Base-by-base conservation (phyloP, 75 land plant genomes). In the Azolla pinnata region DNA sequence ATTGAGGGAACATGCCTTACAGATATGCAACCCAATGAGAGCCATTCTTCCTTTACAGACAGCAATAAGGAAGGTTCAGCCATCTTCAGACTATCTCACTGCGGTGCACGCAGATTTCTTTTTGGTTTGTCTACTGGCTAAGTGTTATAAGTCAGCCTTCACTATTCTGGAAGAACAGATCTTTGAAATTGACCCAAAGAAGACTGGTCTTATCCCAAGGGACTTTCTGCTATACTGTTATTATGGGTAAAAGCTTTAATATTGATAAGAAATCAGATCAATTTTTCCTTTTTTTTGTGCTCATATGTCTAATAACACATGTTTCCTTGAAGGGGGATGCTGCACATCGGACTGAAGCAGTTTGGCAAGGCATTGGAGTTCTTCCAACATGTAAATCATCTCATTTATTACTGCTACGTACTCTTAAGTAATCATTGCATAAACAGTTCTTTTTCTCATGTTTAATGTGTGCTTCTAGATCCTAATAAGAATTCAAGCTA, bases 221-320 rank as follows among this genome's bases (percentile, higher is more conserved):
- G 96, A 89, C 49, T 74, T 85, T 46, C 79, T 88, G 34, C 81
- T 93, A 16, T 88, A 85, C 56, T 88, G 85, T 61, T 93, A 93
- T 59, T 93, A 93, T 65, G 98, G 98, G 98, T 87, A 33, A 63
- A 82, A 2, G 14, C 21, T 46, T 17, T 14, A 17, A n/a, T n/a
- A n/a, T n/a, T n/a, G n/a, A n/a, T n/a, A n/a, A n/a, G n/a, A n/a
- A n/a, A n/a, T n/a, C n/a, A n/a, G n/a, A 38, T 38, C 10, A 38
- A 38, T 38, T 38, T 7, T 38, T 14, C 14, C 14, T 7, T 38
- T 8, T 38, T 8, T 14, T 8, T 38, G 42, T 38, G 42, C 42
- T 38, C 42, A 8, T 38, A 38, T 38, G 42, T 12, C 51, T 18
- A 20, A 48, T 18, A 48, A 17, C 19, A 3, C 21, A 48, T 23